A percentile compares a stretch with the other conserved stretches of the same genome.
Evolutionary conservation across 768 basidiomycete genomes (phyloP).

Genomic region (Amanita muscaria): DNA sequence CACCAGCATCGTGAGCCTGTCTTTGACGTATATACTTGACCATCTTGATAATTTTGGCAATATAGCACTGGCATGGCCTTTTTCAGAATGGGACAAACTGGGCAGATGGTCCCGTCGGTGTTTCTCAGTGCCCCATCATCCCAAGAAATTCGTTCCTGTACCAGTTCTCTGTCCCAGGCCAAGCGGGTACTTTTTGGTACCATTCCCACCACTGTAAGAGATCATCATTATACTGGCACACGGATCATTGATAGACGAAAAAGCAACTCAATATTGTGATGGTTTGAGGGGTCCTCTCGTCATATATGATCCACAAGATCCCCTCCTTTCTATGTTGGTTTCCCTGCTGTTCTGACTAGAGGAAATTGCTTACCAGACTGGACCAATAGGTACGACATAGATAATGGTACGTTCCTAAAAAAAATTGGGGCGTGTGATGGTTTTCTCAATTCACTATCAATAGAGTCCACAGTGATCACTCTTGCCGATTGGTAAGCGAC

Average conservation of each 20-base stretch:
- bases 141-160: constrained; percentile 25
- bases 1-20: too few relatives aligned
- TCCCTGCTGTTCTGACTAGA: too few relatives aligned
- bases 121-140: constrained; percentile 31
- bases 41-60: too few relatives aligned
- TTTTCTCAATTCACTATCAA: constrained; percentile 1
- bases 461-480: too few relatives aligned
- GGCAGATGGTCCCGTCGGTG: constrained; percentile 11
- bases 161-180: constrained; percentile 22
- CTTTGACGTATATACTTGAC: too few relatives aligned
- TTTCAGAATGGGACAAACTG: constrained; percentile 11
- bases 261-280: too few relatives aligned
- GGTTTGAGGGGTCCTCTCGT: too few relatives aligned
- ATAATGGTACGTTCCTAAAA: constrained; percentile 6
- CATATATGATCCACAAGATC: constrained; percentile 16
- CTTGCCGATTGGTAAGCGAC: constrained; percentile 37
- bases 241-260: background rate
- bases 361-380: too few relatives aligned
- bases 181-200: constrained; percentile 26
- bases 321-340: constrained; percentile 8
- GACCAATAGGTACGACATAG: constrained; percentile 19
- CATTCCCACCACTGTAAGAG: constrained; percentile 20
- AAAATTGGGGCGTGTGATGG: background rate
- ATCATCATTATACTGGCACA: background rate
- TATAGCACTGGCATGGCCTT: too few relatives aligned